Evolutionary conservation across 2,329 filamentous ascomycete species (phyloP).

Genomic region (Pseudomassariella vexata): DNA sequence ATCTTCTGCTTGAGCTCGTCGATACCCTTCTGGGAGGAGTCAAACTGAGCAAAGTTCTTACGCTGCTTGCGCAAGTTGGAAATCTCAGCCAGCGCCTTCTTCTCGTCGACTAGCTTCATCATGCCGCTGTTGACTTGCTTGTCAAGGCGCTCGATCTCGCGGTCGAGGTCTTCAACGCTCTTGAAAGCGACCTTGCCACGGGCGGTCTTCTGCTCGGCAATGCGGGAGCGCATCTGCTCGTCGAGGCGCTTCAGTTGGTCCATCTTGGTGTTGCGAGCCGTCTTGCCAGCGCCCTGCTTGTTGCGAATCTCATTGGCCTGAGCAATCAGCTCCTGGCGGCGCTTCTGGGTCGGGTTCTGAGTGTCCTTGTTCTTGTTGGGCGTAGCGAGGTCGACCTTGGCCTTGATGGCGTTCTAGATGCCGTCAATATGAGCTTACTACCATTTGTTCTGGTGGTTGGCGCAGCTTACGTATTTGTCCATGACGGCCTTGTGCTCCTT

Average conservation of each 20-base stretch:
- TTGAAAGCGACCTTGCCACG: conserved; percentile 80
- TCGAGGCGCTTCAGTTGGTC: conserved; percentile 93
- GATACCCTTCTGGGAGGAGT: conserved; percentile 81
- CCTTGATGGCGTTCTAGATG: conserved; percentile 75
- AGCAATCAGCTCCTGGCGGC: conserved; percentile 76
- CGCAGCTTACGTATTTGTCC: conserved; percentile 40
- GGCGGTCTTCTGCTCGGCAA: conserved; percentile 81
- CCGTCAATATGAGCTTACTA: not conserved
- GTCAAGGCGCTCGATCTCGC: conserved; percentile 73
- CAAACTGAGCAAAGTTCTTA: conserved; percentile 85
- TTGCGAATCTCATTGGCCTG: conserved; percentile 79
- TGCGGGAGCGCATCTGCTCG: conserved; percentile 77
- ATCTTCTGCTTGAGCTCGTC: conserved; percentile 83
- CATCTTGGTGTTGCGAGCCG: conserved; percentile 67
- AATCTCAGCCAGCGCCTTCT: conserved; percentile 82
- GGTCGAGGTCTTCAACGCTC: conserved; percentile 80
- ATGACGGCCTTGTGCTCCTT: conserved; percentile 79
- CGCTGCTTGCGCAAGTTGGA: conserved; percentile 78
- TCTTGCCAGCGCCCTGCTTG: conserved; percentile 85
- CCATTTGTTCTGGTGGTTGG: too few species aligned
- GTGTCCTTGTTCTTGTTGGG: conserved; percentile 71
- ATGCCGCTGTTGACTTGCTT: conserved; percentile 80
- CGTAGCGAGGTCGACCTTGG: conserved; percentile 78
- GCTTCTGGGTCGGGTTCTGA: conserved; percentile 74
- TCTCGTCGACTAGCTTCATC: conserved; percentile 97